Percentiles rank a stretch among this genome's conserved stretches.
Evolutionary conservation across 2,329 filamentous ascomycete genomes (phyloP).

Genomic region (Penicillium corylophilum): DNA sequence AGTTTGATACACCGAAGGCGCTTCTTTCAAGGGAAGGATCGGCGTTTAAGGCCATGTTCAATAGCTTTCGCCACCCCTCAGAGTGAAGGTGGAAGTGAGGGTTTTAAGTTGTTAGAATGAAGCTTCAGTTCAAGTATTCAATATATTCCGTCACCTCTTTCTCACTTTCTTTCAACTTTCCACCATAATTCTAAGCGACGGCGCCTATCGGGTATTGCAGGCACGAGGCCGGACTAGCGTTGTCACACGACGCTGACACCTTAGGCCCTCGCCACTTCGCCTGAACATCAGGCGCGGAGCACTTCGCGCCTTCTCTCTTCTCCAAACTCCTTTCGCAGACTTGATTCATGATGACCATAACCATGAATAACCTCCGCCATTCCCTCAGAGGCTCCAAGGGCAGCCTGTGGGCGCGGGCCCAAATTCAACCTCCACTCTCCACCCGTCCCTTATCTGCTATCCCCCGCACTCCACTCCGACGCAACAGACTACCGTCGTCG

Average conservation of each 20-base stretch:
- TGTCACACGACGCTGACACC: background rate
- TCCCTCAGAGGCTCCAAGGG: constrained; percentile 1
- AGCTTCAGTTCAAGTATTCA: too few species aligned
- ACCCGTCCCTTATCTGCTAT: background rate
- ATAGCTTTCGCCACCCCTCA: constrained; percentile 5
- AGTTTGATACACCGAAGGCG: constrained; percentile 20
- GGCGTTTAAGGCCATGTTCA: constrained; percentile 18
- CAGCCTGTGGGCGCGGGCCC: background rate
- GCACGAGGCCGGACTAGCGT: background rate
- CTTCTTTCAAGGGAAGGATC: constrained; percentile 17
- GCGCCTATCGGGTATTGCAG: background rate
- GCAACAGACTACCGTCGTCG: background rate
- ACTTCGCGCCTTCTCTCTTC: background rate
- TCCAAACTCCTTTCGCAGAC: background rate
- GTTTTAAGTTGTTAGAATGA: too few species aligned
- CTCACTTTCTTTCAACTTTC: background rate
- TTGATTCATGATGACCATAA: background rate
- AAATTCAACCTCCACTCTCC: background rate
- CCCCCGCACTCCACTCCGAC: background rate
- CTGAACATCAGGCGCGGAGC: background rate
- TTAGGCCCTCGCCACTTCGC: background rate
- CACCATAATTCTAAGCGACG: background rate
- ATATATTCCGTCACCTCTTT: too few species aligned
- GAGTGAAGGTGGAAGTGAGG: background rate
- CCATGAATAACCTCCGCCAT: background rate